phyloP scores from a whole-genome alignment of 1,284 basidiomycete genomes.

The Trichosporon faecale region DNA sequence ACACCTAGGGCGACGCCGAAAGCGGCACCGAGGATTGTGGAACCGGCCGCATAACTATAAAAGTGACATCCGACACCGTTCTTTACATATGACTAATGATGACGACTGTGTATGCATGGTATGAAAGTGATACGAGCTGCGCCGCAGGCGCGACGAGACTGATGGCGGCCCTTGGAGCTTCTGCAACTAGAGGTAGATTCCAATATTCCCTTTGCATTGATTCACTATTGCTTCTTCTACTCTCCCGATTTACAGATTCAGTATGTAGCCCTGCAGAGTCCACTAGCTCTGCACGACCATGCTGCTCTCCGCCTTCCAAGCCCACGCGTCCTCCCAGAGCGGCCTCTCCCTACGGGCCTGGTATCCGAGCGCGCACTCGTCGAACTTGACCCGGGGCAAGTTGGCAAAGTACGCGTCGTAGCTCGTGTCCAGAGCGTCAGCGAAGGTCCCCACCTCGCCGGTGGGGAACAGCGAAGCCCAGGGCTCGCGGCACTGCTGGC shows the following conservation, averaged over 20 bases:
- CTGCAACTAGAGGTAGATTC: too few species aligned
- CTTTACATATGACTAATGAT: not conserved
- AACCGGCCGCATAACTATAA: not conserved
- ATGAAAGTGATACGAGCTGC: not conserved
- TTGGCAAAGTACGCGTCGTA: constrained; percentile 36
- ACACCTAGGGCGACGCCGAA: not conserved
- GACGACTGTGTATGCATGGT: constrained; percentile 5
- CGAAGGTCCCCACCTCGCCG: constrained; percentile 22
- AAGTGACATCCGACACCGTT: not conserved
- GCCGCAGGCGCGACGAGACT: too few species aligned
- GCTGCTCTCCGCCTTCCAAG: not conserved
- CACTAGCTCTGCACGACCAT: not conserved
- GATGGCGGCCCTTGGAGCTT: too few species aligned
- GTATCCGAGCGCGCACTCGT: constrained; percentile 31
- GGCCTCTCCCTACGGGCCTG: constrained; percentile 32
- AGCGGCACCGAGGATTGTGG: not conserved
- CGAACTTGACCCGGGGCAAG: constrained; percentile 37
- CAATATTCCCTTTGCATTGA: not conserved
- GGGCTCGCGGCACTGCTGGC: constrained; percentile 33
- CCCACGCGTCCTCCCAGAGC: constrained; percentile 22
- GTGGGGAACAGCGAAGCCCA: constrained; percentile 35
- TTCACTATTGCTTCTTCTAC: not conserved
- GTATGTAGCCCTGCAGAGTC: too few species aligned
- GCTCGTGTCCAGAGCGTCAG: constrained; percentile 22
- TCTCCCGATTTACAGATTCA: not conserved